These are phyloP conservation scores for Phialocephala sp. DNA, from an alignment of 2,329 filamentous ascomycete genomes.

Conservation along the genomic window DNA sequence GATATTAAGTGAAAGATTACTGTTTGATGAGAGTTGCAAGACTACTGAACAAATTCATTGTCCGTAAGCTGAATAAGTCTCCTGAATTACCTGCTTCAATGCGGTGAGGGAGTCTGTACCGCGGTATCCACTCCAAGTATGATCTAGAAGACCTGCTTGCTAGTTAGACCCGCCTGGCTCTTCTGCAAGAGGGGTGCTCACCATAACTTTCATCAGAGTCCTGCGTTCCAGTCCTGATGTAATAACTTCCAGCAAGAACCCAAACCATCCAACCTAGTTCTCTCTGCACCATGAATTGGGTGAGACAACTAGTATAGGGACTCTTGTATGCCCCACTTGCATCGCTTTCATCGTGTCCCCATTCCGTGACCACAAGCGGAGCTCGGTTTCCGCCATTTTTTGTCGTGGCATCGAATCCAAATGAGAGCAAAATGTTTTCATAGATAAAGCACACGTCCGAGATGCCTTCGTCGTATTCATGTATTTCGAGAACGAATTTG, in stretches of 20 bases:
- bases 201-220: conserved; percentile 1
- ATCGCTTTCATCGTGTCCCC: conserved; percentile 3
- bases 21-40: background rate
- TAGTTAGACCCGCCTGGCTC: background rate
- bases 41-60: background rate
- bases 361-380: conserved; percentile 1
- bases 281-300: background rate
- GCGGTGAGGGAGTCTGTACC: conserved; percentile 15
- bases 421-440: background rate
- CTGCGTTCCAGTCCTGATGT: background rate
- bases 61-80: conserved; percentile 26
- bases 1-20: too few species aligned
- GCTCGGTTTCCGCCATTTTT: background rate
- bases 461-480: conserved; percentile 49
- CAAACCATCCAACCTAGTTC: background rate
- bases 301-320: background rate
- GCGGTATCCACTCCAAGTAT: conserved; percentile 26
- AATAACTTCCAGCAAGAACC: conserved; percentile 1
- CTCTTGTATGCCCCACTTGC: background rate
- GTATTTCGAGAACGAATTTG: conserved; percentile 54
- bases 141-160: conserved; percentile 24
- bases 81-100: conserved; percentile 20
- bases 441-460: background rate
- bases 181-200: background rate
- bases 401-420: background rate